Evolutionary conservation across 1,139 yeast species (phyloP).

Genomic region (Candida frijolesensis): DNA sequence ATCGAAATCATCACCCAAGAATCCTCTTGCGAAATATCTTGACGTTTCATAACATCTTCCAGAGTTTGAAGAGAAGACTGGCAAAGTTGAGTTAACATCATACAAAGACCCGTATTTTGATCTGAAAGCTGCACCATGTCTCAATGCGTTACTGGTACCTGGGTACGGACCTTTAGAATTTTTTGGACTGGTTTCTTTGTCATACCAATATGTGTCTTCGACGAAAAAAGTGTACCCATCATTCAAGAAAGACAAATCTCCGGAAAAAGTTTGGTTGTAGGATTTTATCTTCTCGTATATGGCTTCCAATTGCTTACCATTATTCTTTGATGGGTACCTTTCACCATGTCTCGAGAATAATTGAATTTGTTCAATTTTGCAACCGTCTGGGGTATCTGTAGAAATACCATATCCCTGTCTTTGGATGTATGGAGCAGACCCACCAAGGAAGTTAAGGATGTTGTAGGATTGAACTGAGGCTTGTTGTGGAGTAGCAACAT

Average conservation of each 20-base stretch:
- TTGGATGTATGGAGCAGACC: conserved; percentile 50
- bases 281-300: conserved; percentile 23
- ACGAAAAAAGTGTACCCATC: conserved; percentile 32
- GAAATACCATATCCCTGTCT: conserved; percentile 49
- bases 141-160: conserved; percentile 35
- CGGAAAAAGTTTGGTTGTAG: conserved; percentile 30
- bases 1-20: conserved; percentile 28
- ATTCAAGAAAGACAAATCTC: conserved; percentile 34
- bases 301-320: conserved; percentile 25
- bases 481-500: conserved; percentile 40
- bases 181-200: conserved; percentile 31
- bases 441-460: conserved; percentile 46
- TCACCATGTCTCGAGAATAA: conserved; percentile 74
- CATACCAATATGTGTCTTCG: conserved; percentile 28
- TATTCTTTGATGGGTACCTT: conserved; percentile 69
- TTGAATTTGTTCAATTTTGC: conserved; percentile 66
- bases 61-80: conserved; percentile 38
- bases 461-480: conserved; percentile 43
- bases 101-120: conserved; percentile 34
- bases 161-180: conserved; percentile 31
- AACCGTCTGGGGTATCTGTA: conserved; percentile 50
- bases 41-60: conserved; percentile 34
- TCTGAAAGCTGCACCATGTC: conserved; percentile 38
- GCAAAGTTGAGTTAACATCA: conserved; percentile 22
- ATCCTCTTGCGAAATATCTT: conserved; percentile 36